Conservation (phyloP, 768 basidiomycete genomes). For the Psilocybe cyanescens region DNA sequence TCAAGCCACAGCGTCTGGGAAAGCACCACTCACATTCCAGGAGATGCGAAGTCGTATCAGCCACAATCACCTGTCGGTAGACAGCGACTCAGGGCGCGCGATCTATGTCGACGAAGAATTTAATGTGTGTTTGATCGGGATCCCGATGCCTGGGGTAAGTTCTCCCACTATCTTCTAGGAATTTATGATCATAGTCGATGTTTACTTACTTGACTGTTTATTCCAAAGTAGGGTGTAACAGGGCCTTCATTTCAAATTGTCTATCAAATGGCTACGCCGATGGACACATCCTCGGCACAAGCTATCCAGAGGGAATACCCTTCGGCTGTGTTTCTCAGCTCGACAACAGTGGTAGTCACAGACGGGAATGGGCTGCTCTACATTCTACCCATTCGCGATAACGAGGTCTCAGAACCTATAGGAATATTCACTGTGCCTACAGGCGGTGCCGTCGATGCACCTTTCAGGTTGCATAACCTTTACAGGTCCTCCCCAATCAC, state of each 20-base stretch:
- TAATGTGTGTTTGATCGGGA: constrained; percentile 59
- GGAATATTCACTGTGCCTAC: constrained; percentile 55
- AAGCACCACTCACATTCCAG: constrained; percentile 68
- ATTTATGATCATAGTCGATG: constrained; percentile 3
- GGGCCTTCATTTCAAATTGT: constrained; percentile 57
- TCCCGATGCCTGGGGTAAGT: constrained; percentile 56
- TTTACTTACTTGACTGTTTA: constrained; percentile 1
- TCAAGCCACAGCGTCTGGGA: constrained; percentile 65
- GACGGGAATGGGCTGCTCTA: constrained; percentile 78
- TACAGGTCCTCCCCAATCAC: constrained; percentile 39
- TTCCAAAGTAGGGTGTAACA: constrained; percentile 51
- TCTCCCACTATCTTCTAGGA: neutral
- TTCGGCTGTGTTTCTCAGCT: constrained; percentile 60
- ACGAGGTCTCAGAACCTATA: constrained; percentile 46
- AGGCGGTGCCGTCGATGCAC: constrained; percentile 41
- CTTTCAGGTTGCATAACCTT: constrained; percentile 47
- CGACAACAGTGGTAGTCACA: constrained; percentile 54
- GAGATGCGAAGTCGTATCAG: constrained; percentile 85
- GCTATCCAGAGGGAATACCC: constrained; percentile 72
- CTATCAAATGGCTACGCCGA: constrained; percentile 61
- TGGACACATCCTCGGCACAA: constrained; percentile 42
- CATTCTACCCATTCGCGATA: constrained; percentile 48
- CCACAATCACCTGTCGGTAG: constrained; percentile 77
- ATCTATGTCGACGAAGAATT: constrained; percentile 72
- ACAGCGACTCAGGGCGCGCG: constrained; percentile 46